Base-by-base conservation (phyloP, 2,329 filamentous ascomycete species). In the Fusarium cyanostomum region DNA sequence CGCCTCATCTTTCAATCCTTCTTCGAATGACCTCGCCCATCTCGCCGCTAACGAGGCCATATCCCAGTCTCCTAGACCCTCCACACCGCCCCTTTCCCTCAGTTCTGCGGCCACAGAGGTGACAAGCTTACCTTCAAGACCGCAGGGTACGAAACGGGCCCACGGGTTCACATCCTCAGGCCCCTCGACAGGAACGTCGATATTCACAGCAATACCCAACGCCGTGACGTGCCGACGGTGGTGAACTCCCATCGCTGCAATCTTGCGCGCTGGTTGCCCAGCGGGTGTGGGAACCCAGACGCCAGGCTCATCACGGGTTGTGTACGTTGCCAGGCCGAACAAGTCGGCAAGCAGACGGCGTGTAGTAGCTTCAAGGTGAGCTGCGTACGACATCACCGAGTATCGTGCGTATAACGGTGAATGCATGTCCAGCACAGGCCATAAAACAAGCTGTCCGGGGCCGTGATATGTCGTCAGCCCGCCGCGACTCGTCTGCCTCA, bases 381-480 rank as follows among this genome's bases (percentile, higher is more conserved):
- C 84, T 7, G 96, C 90, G 77, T 96, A 97, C 60, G 85, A 86
- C 15, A 92, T 82, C 11, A 95, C 89, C 5, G 85, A 88, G 16
- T 95, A 81, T 41, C 72, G 80, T 0, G 79, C 78, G 65, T 92
- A 85, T 10, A 76, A 64, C 0, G 75, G 71, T 7, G 85, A 82
- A 52, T 86, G 86, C 54, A 98, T 83, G 75, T 97, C 92, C n/a
- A 96, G 75, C 46, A 97, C 86, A 4, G 94, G 92, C 81, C 96
- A 99, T n/a, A 94, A 87, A 31, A 97, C 91, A 44, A 96, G 79
- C 75, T 99, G 95, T 0, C 94, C 94, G 0, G 94, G 95, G 0
- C 94, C 95, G 74, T 99, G 95, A 79, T 97, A 98, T 3, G 95
- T 98, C 0, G 92, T 94, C 66, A 96, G 88, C 0, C 95, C 95